Evolutionary conservation across 768 basidiomycete species (phyloP).

Genomic region (Rhodotorula babjevae): DNA sequence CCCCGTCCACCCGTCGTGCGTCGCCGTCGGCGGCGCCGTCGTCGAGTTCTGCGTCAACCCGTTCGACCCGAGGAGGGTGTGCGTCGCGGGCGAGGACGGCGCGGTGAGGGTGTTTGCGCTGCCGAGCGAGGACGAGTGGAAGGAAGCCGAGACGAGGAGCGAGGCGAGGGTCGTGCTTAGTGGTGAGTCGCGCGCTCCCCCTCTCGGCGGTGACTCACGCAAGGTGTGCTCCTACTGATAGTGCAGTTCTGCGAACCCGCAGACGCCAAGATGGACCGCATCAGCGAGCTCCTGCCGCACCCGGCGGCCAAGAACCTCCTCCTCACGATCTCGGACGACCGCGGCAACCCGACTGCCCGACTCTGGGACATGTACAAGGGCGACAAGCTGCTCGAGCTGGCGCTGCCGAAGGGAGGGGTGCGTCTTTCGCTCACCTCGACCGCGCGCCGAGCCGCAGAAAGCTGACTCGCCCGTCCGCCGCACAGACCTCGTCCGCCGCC

Average conservation of each 20-base stretch:
- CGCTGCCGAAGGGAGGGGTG: slow-evolving; percentile 42
- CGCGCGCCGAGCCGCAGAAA: not conserved
- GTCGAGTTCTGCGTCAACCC: slow-evolving; percentile 47
- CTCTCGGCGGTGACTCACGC: not conserved
- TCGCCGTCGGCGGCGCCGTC: slow-evolving; percentile 45
- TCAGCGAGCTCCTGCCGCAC: slow-evolving; percentile 45
- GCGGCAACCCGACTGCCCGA: slow-evolving; percentile 41
- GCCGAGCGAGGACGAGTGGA: slow-evolving; percentile 29
- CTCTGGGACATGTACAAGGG: slow-evolving; percentile 44
- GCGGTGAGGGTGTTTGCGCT: slow-evolving; percentile 45
- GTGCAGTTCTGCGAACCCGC: not conserved
- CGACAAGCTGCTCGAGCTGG: slow-evolving; percentile 20
- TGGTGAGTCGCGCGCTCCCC: slow-evolving; percentile 36
- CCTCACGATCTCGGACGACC: slow-evolving; percentile 46
- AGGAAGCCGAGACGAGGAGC: slow-evolving; percentile 20
- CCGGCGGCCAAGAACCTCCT: slow-evolving; percentile 46
- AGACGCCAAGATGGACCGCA: slow-evolving; percentile 45
- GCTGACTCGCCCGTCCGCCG: not conserved
- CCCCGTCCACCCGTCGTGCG: slow-evolving; percentile 41
- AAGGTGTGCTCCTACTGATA: too few relatives aligned
- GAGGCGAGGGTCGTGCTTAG: slow-evolving; percentile 41
- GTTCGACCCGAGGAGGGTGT: slow-evolving; percentile 39
- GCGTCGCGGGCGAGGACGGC: slow-evolving; percentile 47
- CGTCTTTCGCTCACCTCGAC: not conserved
- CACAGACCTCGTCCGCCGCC: slow-evolving; percentile 43